Evolutionary conservation across 202 grass and related monocot genomes (phyloP), one percentile per base, ranked within the genome.

Genomic region (Saccharum hybrid): DNA sequence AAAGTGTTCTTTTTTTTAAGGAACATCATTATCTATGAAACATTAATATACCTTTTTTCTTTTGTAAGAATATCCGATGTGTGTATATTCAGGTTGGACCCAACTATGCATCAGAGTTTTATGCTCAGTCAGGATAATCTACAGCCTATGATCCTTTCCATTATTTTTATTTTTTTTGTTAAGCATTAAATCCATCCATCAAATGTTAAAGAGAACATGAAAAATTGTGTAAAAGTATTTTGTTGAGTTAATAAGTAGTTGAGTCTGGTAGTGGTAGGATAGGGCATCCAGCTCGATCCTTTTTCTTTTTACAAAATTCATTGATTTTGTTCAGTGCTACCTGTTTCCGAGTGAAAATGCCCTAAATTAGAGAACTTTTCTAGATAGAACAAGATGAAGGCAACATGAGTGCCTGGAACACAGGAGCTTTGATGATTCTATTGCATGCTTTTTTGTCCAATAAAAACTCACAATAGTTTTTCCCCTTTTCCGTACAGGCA

Each of bases 401-500:
- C 54, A 77, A 69, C 54, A 41, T 12, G 14, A 61, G 7, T 41
- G 10, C 15, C 5, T 69, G 11, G 1, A 46, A 56, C 73, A 61
- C 72, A 33, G 33, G 51, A 75, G 57, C 21, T 23, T 23, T 11
- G 16, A n/a, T 57, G 6, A 59, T 68, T 88, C 49, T 84, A 39
- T 54, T 71, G 8, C 56, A 57, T 69, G n/a, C 3, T 31, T 66
- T 85, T 85, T 85, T 13, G 9, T 16, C 31, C 12, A 41, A 49
- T 23, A 40, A n/a, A 49, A 19, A 8, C 37, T 84, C 15, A 79
- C 72, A 54, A 39, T 85, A 15, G 12, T n/a, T n/a, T n/a, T 66
- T 62, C 48, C 6, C 6, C 64, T 71, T 89, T 48, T 28, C 37
- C 2, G 3, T 85, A 42, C 80, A 93, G 96, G 74, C 37, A 77